Evolutionary conservation across 2,329 filamentous ascomycete species (phyloP).

Genomic region (Aspergillus ochraceoroseus): DNA sequence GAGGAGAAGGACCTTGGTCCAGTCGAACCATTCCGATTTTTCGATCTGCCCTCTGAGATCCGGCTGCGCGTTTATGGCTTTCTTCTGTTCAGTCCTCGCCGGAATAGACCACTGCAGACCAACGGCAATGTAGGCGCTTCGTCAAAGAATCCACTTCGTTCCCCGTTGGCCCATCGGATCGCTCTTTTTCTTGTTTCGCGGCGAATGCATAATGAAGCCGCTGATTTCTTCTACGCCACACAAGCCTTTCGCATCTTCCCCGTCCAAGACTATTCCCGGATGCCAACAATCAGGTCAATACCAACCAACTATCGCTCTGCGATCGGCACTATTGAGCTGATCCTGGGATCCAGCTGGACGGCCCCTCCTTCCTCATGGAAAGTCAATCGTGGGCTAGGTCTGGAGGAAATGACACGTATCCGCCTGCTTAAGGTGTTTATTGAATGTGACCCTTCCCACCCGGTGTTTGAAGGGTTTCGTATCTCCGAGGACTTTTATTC

Average conservation of each 20-base stretch:
- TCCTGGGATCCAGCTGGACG: constrained; percentile 57
- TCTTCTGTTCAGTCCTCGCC: constrained; percentile 39
- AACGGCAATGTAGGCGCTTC: constrained; percentile 37
- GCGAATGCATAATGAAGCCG: constrained; percentile 50
- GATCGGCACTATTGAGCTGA: constrained; percentile 52
- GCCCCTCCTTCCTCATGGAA: constrained; percentile 53
- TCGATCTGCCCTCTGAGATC: constrained; percentile 52
- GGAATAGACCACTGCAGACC: constrained; percentile 24
- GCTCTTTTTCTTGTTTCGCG: constrained; percentile 40
- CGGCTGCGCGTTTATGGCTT: constrained; percentile 48
- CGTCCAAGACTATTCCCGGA: constrained; percentile 46
- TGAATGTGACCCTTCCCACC: constrained; percentile 52
- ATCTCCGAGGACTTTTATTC: constrained; percentile 55
- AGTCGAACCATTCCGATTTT: constrained; percentile 46
- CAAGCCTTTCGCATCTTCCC: constrained; percentile 53
- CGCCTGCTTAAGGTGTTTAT: constrained; percentile 54
- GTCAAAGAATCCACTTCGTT: constrained; percentile 33
- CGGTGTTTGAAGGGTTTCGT: constrained; percentile 55
- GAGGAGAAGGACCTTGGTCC: constrained; percentile 14
- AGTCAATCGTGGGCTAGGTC: constrained; percentile 47
- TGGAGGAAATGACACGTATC: constrained; percentile 47
- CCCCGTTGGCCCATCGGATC: constrained; percentile 35
- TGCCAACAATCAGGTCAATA: constrained; percentile 47
- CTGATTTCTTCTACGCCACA: constrained; percentile 48
- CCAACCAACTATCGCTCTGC: constrained; percentile 49